Base-by-base conservation (phyloP, 306 rosid species). In the Luffa aegyptiaca region DNA sequence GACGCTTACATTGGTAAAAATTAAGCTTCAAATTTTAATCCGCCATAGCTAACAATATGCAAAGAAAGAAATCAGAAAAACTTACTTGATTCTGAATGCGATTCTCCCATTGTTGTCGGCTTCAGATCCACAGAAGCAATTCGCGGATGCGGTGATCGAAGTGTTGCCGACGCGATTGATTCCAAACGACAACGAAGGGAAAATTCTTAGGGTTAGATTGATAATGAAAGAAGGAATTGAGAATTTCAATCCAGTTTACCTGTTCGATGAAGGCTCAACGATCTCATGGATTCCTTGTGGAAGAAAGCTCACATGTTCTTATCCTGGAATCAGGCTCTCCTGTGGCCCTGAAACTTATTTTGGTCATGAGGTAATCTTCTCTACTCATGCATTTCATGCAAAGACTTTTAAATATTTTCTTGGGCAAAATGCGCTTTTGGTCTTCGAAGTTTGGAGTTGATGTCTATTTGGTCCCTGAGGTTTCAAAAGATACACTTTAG, bases 241-340 rank as follows among this genome's bases (percentile, higher is more conserved):
- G 64, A 55, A 78, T 79, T 95, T 95, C 82, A 90, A 86, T 86
- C 97, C 97, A 2, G 97, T 92, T 82, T 95, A 95, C 90, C 88
- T 95, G 87, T 92, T 95, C 78, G 98, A 95, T 81, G 97, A 95
- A 5, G 97, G 98, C 76, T 95, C 98, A 0, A 88, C 98, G 73
- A 83, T 95, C 78, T 89, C 97, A 2, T 95, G 98, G 98, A 92
- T 95, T 58, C 98, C 98, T 2, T 95, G 98, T 78, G 98, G 98
- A 59, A 92, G 98, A 80, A 95, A 95, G 85, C 98, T 95, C 55
- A 92, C 97, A 48, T 95, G 98, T 90, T 95, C 98, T 21, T 95
- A 91, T 80, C 98, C 99, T 72, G 97, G 99, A 81, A 95, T 95
- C 90, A 93, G 90, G 48, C 90, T 95, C 61, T 77, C 80, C 83